Conservation (phyloP, 2,329 filamentous ascomycete species). For the Clonostachys byssicola region DNA sequence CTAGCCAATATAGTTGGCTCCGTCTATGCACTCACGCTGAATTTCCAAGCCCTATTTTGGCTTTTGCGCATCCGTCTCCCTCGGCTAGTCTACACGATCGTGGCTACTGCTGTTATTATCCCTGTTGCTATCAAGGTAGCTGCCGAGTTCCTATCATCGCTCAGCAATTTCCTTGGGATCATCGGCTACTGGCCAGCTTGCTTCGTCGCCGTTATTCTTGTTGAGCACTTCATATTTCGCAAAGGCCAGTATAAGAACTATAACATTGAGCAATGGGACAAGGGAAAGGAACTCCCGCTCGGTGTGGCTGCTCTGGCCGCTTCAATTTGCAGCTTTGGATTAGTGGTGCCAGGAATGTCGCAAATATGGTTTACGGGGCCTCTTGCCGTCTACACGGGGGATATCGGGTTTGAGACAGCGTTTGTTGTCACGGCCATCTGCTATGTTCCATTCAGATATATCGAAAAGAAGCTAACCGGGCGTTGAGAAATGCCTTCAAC, state of each 20-base stretch:
- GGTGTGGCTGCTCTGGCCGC: constrained; percentile 42
- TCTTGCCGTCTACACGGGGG: constrained; percentile 54
- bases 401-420: constrained; percentile 63
- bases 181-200: constrained; percentile 57
- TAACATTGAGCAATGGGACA: constrained; percentile 42
- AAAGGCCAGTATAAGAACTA: constrained; percentile 29
- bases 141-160: constrained; percentile 49
- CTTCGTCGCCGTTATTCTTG: constrained; percentile 43
- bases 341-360: constrained; percentile 56
- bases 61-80: constrained; percentile 51
- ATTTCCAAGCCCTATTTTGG: constrained; percentile 59
- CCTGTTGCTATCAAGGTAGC: constrained; percentile 48
- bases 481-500: background rate
- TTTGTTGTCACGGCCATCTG: constrained; percentile 43
- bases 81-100: constrained; percentile 51
- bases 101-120: constrained; percentile 55
- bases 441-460: constrained; percentile 40
- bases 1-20: constrained; percentile 56
- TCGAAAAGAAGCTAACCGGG: constrained; percentile 31
- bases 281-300: constrained; percentile 34
- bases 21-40: constrained; percentile 59
- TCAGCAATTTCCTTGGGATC: constrained; percentile 52
- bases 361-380: constrained; percentile 60
- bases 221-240: constrained; percentile 45
- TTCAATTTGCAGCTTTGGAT: constrained; percentile 35